Evolutionary conservation across 345 rosid genomes (phyloP).

Genomic region (Crucihimalaya himalaica): DNA sequence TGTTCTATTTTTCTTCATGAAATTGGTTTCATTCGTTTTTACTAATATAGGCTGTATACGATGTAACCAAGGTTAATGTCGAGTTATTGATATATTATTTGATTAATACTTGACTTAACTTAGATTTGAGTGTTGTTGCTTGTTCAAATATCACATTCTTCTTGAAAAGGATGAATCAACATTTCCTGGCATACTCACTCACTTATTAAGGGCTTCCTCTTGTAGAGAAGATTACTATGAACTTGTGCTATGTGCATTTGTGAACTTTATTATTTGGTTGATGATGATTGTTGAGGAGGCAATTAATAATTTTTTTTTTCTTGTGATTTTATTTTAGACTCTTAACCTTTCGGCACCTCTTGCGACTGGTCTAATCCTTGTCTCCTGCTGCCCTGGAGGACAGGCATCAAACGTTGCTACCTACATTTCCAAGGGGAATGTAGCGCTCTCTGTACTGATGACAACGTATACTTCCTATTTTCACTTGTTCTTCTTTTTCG

Average conservation of each 20-base stretch:
- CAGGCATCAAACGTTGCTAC: slow-evolving; percentile 98
- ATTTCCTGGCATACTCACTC: not conserved
- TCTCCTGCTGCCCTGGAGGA: slow-evolving; percentile 98
- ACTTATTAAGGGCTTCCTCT: not conserved
- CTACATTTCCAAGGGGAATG: slow-evolving; percentile 93
- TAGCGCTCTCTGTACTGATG: slow-evolving; percentile 98
- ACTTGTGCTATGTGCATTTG: not conserved
- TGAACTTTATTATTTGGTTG: not conserved
- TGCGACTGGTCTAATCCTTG: slow-evolving; percentile 94
- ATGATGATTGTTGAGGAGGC: slow-evolving; percentile 25
- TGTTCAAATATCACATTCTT: not conserved
- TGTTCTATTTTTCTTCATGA: not conserved
- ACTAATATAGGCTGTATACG: not conserved
- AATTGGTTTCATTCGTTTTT: not conserved
- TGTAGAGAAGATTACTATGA: not conserved
- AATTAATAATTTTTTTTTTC: no score
- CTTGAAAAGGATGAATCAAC: not conserved
- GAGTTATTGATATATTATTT: not conserved
- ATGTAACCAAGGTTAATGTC: not conserved
- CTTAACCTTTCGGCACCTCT: slow-evolving; percentile 94
- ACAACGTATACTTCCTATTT: slow-evolving; percentile 62
- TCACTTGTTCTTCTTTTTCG: slow-evolving; percentile 17
- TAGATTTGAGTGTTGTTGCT: not conserved
- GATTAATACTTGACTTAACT: not conserved
- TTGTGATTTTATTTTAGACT: slow-evolving; percentile 57